Evolutionary conservation across 2,329 filamentous ascomycete species (phyloP), one percentile per base, ranked within the genome.

Genomic region (Teratosphaeriaceae sp.): DNA sequence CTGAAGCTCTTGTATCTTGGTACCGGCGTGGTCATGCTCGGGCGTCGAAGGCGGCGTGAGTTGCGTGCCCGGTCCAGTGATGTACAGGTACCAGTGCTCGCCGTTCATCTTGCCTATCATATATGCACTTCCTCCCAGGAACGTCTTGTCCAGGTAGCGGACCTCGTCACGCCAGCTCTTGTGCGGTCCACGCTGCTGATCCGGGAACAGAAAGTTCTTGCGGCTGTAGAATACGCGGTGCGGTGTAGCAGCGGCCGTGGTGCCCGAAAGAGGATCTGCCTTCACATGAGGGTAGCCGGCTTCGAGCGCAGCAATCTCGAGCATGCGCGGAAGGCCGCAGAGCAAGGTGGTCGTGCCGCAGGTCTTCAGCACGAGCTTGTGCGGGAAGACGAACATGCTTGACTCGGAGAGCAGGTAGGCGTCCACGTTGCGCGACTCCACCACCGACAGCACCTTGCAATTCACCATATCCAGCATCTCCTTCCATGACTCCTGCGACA

Each of bases 31-130:
- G 40, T 78, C 68, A 23, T 62, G 59, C 9, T 65, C 66, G 5
- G 90, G 89, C 9, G 85, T 94, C 22, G 81, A 74, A 44, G 90
- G 89, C 4, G 89, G 88, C 0, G 89, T 94, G 52, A 94, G 73
- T 42, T 78, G 72, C 37, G 79, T 82, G 62, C 84, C 82, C 15
- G 92, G 90, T 40, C 87, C 87, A 11, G 92, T 97, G 58, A 97
- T 82, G 70, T 98, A 98, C 43, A 98, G 73, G 64, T 97, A 97
- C 92, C 92, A 98, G 59, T 98, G 92, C 65, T 98, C 92, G 45
- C 92, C 90, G 57, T 98, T 98, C 90, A 97, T 97, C 71, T 96
- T 97, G 60, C 92, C 92, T 53, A 98, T 94, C 89, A 97, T 95
- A 67, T 98, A 98, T 38, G 92, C 92, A 65, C 90, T 97, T 43